Evolutionary conservation across 345 rosid species (phyloP).

Genomic region (Citrus glauca): DNA sequence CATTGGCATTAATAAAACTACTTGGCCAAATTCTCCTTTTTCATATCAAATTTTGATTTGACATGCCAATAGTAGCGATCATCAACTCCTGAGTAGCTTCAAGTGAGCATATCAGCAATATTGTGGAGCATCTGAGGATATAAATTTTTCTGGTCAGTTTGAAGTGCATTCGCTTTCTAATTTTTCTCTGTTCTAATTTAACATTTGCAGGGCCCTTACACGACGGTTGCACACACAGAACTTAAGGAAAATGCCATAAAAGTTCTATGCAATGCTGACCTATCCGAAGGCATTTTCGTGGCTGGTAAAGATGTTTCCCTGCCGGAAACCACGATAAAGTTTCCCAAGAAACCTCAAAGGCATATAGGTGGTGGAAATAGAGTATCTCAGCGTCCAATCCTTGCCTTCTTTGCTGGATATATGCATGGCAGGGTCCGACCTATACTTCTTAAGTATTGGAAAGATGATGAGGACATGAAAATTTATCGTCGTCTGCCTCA

Average conservation of each 20-base stretch:
- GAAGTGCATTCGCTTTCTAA: not conserved
- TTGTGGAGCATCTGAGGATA: not conserved
- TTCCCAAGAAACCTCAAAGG: slow-evolving; percentile 56
- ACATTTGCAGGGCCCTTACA: slow-evolving; percentile 76
- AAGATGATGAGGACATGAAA: slow-evolving; percentile 76
- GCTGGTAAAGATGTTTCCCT: slow-evolving; percentile 70
- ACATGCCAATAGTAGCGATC: not conserved
- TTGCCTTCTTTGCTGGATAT: slow-evolving; percentile 86
- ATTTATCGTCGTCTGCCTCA: slow-evolving; percentile 64
- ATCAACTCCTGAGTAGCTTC: not conserved
- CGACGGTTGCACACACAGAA: slow-evolving; percentile 57
- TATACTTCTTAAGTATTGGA: slow-evolving; percentile 68
- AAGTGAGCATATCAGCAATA: not conserved
- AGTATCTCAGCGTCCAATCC: slow-evolving; percentile 82
- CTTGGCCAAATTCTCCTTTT: not conserved
- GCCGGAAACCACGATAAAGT: slow-evolving; percentile 83
- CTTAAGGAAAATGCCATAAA: slow-evolving; percentile 61
- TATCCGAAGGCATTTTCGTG: slow-evolving; percentile 62
- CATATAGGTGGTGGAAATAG: slow-evolving; percentile 64
- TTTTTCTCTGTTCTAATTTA: slow-evolving; percentile 6
- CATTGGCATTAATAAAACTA: not conserved
- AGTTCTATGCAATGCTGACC: slow-evolving; percentile 83
- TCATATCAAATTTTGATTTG: not conserved
- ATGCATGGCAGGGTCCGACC: slow-evolving; percentile 90
- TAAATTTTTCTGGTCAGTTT: not conserved